Percentiles rank a stretch among this genome's conserved stretches.
Conservation (phyloP, 75 land plant genomes). For the Selaginella tamariscina region DNA sequence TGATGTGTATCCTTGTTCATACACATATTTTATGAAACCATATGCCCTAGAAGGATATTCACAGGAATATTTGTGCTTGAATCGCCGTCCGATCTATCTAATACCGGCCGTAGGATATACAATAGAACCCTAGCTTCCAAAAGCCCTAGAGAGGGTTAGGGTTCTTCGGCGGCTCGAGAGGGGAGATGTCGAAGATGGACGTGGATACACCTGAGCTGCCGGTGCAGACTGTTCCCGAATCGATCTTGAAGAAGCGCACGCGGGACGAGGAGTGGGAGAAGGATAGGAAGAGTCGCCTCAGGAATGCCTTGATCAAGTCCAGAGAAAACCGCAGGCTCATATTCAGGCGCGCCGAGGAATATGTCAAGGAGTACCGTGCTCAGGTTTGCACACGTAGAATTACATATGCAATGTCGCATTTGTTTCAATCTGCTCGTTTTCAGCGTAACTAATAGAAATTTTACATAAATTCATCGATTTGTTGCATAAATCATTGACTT, state of each 20-base stretch:
- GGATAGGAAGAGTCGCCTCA: constrained; percentile 27
- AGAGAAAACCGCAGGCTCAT: constrained; percentile 44
- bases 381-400: constrained; percentile 32
- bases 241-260: constrained; percentile 67
- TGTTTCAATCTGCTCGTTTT: too few species aligned
- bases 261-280: constrained; percentile 53
- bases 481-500: neutral
- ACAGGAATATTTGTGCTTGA: too few species aligned
- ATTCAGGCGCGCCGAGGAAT: constrained; percentile 41
- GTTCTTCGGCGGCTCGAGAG: neutral
- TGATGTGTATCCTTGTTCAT: too few species aligned
- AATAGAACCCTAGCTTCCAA: too few species aligned
- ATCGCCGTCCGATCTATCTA: too few species aligned
- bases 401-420: neutral
- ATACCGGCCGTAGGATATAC: too few species aligned
- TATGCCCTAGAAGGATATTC: too few species aligned
- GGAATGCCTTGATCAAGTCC: constrained; percentile 29
- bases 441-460: neutral
- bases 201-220: constrained; percentile 4
- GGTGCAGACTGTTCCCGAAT: constrained; percentile 40
- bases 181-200: neutral
- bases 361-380: constrained; percentile 46
- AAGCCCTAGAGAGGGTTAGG: too few species aligned
- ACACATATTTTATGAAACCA: too few species aligned
- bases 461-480: neutral